A percentile compares a stretch with the other conserved stretches of the same genome.
These are phyloP conservation scores for Fusarium beomiforme DNA, from an alignment of 2,329 filamentous ascomycete genomes.

Conservation along the genomic window DNA sequence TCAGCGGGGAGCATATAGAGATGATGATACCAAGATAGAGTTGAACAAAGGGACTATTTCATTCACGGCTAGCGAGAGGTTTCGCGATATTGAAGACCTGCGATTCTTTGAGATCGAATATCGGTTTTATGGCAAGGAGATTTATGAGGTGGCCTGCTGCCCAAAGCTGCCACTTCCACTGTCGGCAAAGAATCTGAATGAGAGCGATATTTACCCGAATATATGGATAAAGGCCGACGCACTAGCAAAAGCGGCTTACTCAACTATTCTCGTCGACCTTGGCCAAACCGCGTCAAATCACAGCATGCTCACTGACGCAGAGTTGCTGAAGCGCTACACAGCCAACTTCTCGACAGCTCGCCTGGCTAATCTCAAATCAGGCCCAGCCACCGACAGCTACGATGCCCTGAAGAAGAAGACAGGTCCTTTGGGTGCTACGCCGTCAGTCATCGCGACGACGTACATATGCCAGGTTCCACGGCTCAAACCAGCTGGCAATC, in stretches of 20 bases:
- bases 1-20: background rate
- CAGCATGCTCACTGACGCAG: background rate
- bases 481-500: background rate
- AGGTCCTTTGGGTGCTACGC: fast-evolving
- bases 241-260: background rate
- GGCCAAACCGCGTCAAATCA: background rate
- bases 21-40: background rate
- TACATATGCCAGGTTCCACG: background rate
- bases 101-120: background rate
- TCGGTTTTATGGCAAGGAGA: background rate
- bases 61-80: background rate
- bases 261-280: background rate
- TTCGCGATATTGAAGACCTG: fast-evolving
- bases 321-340: background rate
- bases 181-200: background rate
- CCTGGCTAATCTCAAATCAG: background rate
- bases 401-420: background rate
- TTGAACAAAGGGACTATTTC: background rate
- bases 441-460: background rate
- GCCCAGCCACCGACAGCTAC: background rate
- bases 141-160: background rate
- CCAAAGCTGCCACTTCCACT: fast-evolving
- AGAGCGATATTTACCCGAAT: background rate
- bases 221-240: background rate
- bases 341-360: background rate